Conservation (phyloP, 495 filamentous ascomycete genomes). For the Tuber aestivum region DNA sequence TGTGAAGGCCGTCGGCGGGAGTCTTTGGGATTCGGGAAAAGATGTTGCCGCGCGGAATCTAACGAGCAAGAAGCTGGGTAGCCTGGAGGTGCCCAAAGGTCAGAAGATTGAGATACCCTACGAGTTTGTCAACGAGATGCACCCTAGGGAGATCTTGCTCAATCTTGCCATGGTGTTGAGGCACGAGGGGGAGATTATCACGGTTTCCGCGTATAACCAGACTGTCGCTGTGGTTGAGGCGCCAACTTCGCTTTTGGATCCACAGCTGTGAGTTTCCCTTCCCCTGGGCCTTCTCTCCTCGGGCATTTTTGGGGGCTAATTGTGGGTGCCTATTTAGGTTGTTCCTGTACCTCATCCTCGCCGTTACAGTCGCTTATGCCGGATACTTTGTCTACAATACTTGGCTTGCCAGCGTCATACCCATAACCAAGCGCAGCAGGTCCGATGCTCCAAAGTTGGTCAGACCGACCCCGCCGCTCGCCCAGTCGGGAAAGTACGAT, state of each 20-base stretch:
- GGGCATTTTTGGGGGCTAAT: constrained; percentile 40
- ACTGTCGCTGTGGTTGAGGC: constrained; percentile 86
- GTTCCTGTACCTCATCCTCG: constrained; percentile 94
- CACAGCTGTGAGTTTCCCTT: constrained; percentile 70
- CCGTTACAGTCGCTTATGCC: constrained; percentile 66
- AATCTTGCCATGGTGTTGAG: constrained; percentile 68
- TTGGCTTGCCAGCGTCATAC: constrained; percentile 94
- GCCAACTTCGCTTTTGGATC: constrained; percentile 88
- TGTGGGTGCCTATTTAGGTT: constrained; percentile 53
- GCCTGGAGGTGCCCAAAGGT: constrained; percentile 47
- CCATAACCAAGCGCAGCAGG: constrained; percentile 67
- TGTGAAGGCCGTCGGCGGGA: constrained; percentile 71
- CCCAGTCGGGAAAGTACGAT: constrained; percentile 55
- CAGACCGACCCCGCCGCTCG: constrained; percentile 13
- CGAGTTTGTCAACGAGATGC: constrained; percentile 83
- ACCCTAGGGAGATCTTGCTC: constrained; percentile 79
- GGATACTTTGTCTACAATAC: constrained; percentile 96
- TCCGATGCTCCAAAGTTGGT: constrained; percentile 22
- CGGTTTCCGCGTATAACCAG: constrained; percentile 75
- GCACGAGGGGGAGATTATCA: constrained; percentile 64
- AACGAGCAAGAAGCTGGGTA: constrained; percentile 62
- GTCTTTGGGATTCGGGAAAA: constrained; percentile 50
- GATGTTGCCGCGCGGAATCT: constrained; percentile 55
- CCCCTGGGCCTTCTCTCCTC: constrained; percentile 7
- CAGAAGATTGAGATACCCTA: constrained; percentile 65